These are phyloP conservation scores for Trametes maxima DNA, from an alignment of 768 basidiomycete genomes.

Conservation along the genomic window DNA sequence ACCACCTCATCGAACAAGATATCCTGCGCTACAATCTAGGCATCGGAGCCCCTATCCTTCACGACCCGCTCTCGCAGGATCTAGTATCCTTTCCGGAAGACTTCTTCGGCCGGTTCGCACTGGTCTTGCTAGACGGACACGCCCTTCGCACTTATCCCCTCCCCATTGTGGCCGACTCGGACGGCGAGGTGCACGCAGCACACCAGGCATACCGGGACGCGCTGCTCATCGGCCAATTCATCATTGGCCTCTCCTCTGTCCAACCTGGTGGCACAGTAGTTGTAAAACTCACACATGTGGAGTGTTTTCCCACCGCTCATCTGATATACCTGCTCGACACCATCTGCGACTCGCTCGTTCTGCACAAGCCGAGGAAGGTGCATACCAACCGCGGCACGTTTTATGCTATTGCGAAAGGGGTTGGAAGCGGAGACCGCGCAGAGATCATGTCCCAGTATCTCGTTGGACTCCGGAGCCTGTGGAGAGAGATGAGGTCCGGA, in stretches of 20 bases:
- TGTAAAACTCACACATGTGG: slow-evolving; percentile 37
- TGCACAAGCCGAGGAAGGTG: slow-evolving; percentile 36
- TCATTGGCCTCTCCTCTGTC: slow-evolving; percentile 33
- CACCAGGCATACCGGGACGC: slow-evolving; percentile 26
- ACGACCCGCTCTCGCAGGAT: background rate
- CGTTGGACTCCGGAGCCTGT: slow-evolving; percentile 29
- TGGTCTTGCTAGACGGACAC: slow-evolving; percentile 40
- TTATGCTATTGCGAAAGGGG: slow-evolving; percentile 36
- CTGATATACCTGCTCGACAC: slow-evolving; percentile 35
- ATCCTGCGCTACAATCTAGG: slow-evolving; percentile 17
- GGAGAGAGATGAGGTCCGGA: slow-evolving; percentile 32
- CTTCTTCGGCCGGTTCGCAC: slow-evolving; percentile 24
- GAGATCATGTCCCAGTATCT: slow-evolving; percentile 14
- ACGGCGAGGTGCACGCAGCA: background rate
- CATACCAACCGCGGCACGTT: slow-evolving; percentile 36
- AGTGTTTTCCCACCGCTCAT: slow-evolving; percentile 32
- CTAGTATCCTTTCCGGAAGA: background rate
- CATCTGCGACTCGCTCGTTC: slow-evolving; percentile 28
- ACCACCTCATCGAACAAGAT: slow-evolving; percentile 14
- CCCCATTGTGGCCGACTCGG: background rate
- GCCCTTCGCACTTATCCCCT: slow-evolving; percentile 29
- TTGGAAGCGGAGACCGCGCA: slow-evolving; percentile 25
- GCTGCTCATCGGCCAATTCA: slow-evolving; percentile 36
- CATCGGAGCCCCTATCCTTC: background rate
- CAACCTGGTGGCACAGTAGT: slow-evolving; percentile 34